Conservation (phyloP, 768 basidiomycete species). For the Tylopilus plumbeoviolaceoides region DNA sequence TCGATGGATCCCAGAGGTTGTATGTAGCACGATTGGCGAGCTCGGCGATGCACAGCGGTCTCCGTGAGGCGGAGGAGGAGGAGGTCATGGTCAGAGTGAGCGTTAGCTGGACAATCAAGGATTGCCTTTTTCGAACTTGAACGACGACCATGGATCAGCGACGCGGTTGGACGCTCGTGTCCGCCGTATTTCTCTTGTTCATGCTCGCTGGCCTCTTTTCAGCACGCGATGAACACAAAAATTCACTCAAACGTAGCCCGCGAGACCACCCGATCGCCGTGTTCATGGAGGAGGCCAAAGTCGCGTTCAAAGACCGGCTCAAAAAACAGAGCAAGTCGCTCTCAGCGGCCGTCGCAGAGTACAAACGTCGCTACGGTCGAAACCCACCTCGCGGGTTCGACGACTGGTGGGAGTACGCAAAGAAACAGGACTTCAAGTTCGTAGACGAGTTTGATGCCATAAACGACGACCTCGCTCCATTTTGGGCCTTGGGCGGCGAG, state of each 20-base stretch:
- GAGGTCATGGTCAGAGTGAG: slow-evolving; percentile 21
- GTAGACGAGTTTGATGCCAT: slow-evolving; percentile 88
- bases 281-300: slow-evolving; percentile 82
- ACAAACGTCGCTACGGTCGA: slow-evolving; percentile 70
- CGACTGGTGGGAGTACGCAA: slow-evolving; percentile 81
- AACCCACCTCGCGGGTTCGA: slow-evolving; percentile 90
- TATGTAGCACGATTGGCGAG: slow-evolving; percentile 60
- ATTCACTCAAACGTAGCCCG: slow-evolving; percentile 6
- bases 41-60: slow-evolving; percentile 61
- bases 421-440: slow-evolving; percentile 67
- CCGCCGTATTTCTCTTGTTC: slow-evolving; percentile 42
- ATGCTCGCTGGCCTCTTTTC: slow-evolving; percentile 47
- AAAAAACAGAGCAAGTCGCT: slow-evolving; percentile 77
- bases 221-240: slow-evolving; percentile 29
- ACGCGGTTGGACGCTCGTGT: slow-evolving; percentile 40
- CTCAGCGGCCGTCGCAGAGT: slow-evolving; percentile 75
- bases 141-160: slow-evolving; percentile 5
- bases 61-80: slow-evolving; percentile 20
- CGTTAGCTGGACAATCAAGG: slow-evolving; percentile 11
- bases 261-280: slow-evolving; percentile 77
- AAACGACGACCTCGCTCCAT: slow-evolving; percentile 75
- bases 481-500: slow-evolving; percentile 68
- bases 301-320: slow-evolving; percentile 62
- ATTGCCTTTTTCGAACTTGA: slow-evolving; percentile 20
- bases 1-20: slow-evolving; percentile 52